phyloP scores from a whole-genome alignment of 148 eudicot genomes.

The Dysphania ambrosioides region DNA sequence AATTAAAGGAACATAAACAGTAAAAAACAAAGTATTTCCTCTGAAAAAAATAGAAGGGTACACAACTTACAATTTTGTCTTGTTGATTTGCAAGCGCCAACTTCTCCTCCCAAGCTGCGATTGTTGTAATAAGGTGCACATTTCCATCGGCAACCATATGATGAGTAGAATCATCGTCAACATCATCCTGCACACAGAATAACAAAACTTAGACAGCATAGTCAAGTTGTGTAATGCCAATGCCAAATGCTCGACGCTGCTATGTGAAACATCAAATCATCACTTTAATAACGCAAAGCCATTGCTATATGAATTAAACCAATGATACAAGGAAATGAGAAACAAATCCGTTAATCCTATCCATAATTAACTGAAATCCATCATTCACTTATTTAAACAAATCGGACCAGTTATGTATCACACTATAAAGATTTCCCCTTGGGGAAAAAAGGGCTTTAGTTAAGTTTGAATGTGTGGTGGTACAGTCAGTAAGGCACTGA shows the following conservation, averaged over 20 bases:
- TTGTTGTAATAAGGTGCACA: constrained; percentile 69
- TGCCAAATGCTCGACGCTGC: background rate
- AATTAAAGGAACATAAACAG: background rate
- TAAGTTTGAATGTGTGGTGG: no score
- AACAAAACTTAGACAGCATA: constrained; percentile 8
- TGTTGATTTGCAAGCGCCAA: constrained; percentile 56
- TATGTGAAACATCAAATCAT: constrained; percentile 3
- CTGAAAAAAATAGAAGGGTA: background rate
- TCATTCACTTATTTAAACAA: no score
- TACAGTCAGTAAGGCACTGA: no score
- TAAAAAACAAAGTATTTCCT: no score
- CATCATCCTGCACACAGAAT: constrained; percentile 37
- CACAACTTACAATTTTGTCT: constrained; percentile 67
- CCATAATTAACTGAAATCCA: no score
- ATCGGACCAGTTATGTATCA: no score
- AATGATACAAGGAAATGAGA: background rate
- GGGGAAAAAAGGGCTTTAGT: no score
- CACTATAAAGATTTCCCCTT: no score
- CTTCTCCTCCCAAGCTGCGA: constrained; percentile 74
- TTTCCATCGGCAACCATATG: constrained; percentile 69
- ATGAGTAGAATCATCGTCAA: constrained; percentile 48
- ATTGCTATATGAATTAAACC: background rate
- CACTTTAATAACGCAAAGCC: background rate
- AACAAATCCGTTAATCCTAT: no score
- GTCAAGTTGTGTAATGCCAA: background rate